A percentile compares a stretch with the other conserved stretches of the same genome.
These are phyloP conservation scores for Plasmodium falciparum DNA, from an alignment of 169 alveolate species.

Conservation along the genomic window DNA sequence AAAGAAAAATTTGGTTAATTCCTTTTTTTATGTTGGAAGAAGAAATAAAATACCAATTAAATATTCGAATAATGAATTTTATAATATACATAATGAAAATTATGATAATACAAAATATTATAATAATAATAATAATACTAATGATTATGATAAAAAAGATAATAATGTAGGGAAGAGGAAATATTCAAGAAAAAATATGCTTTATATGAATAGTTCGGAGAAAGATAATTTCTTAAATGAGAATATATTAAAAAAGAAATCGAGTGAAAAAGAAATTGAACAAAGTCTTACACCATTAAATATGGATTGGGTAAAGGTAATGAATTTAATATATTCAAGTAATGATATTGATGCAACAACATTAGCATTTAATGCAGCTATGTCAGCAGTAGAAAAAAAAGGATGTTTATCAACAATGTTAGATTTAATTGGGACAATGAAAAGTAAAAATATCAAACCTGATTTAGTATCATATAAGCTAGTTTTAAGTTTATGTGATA, in stretches of 20 bases:
- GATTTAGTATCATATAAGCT: conserved; percentile 64
- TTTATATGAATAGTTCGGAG: not conserved
- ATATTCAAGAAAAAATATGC: not conserved
- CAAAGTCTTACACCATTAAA: conserved; percentile 54
- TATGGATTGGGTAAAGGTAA: conserved; percentile 74
- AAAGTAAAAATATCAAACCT: conserved; percentile 75
- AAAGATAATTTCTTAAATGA: conserved; percentile 4
- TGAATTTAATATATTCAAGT: conserved; percentile 45
- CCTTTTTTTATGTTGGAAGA: no score
- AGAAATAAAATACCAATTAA: no score
- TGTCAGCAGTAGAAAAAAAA: conserved; percentile 74
- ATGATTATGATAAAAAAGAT: not conserved
- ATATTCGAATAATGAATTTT: no score
- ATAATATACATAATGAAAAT: not conserved
- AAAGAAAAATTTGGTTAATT: not conserved
- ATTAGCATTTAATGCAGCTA: conserved; percentile 62
- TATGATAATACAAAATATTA: not conserved
- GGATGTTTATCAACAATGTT: conserved; percentile 50
- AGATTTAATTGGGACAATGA: conserved; percentile 67
- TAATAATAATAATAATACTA: not conserved
- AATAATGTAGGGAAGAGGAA: not conserved
- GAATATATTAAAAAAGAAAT: conserved; percentile 35
- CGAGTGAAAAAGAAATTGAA: conserved; percentile 37
- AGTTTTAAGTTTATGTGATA: conserved; percentile 45
- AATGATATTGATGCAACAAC: conserved; percentile 61